Percentiles rank a stretch among this genome's conserved stretches.
Conservation (phyloP, 805 yeast genomes). For the Naumovozyma baii region DNA sequence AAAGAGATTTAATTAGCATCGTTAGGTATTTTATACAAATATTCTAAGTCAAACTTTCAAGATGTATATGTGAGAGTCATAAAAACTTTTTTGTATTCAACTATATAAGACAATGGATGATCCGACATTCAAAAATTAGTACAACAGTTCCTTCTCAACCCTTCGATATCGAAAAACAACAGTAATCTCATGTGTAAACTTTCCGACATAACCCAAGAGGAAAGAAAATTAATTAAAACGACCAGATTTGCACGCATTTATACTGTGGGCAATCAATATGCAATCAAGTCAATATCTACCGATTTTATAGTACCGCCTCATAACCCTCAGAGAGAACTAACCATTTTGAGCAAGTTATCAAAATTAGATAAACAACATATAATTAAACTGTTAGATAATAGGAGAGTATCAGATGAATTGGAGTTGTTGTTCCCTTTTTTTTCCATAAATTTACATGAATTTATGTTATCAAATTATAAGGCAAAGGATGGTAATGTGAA, state of each 20-base stretch:
- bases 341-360: slow-evolving; percentile 13
- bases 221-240: slow-evolving; percentile 8
- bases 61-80: background rate
- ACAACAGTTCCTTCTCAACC: no score
- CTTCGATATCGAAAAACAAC: no score
- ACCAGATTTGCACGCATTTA: slow-evolving; percentile 23
- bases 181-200: slow-evolving; percentile 3
- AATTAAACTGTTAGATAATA: slow-evolving; percentile 12
- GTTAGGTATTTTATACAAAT: background rate
- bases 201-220: background rate
- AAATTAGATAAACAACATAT: slow-evolving; percentile 4
- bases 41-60: background rate
- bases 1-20: slow-evolving; percentile 1
- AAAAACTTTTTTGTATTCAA: no score
- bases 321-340: slow-evolving; percentile 19
- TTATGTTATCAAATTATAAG: slow-evolving; percentile 13
- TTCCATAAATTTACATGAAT: slow-evolving; percentile 12
- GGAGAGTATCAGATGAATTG: slow-evolving; percentile 9
- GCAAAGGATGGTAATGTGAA: slow-evolving; percentile 1
- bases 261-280: slow-evolving; percentile 7
- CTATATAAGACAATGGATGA: background rate
- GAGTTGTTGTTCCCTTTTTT: slow-evolving; percentile 15
- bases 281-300: slow-evolving; percentile 16
- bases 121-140: no score
- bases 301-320: slow-evolving; percentile 25